These are phyloP conservation scores for Saccharomyces paradoxus DNA, from an alignment of 805 yeast genomes.

Conservation along the genomic window DNA sequence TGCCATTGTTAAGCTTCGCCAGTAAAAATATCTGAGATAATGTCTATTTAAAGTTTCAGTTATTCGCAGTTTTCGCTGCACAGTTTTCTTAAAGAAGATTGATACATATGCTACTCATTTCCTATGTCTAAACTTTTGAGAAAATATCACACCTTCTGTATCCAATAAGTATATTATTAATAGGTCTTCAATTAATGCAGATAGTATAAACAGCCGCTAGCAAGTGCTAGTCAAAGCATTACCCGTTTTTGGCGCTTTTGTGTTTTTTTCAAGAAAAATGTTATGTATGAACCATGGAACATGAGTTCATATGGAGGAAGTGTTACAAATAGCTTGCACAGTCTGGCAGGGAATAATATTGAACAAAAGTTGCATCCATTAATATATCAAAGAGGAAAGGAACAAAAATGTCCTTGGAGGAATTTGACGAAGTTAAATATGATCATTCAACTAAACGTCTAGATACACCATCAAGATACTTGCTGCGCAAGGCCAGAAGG, in stretches of 20 bases:
- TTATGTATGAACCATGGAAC: background rate
- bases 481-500: conserved; percentile 55
- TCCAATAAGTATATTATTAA: too few species aligned
- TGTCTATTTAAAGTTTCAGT: too few species aligned
- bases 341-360: background rate
- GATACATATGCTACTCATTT: too few species aligned
- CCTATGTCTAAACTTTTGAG: too few species aligned
- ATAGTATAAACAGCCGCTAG: too few species aligned
- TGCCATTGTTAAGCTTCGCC: too few species aligned
- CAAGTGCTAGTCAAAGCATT: background rate
- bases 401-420: conserved; percentile 34
- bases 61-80: too few species aligned
- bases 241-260: background rate
- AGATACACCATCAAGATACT: conserved; percentile 64
- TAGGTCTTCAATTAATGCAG: too few species aligned
- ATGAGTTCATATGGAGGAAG: background rate
- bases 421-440: conserved; percentile 48
- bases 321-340: too few species aligned
- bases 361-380: background rate
- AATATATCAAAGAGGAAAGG: background rate
- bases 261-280: background rate
- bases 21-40: too few species aligned
- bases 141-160: too few species aligned
- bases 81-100: too few species aligned
- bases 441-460: conserved; percentile 57